Evolutionary conservation across 2,329 filamentous ascomycete species (phyloP).

Genomic region (Drechslerella coelobrocha): DNA sequence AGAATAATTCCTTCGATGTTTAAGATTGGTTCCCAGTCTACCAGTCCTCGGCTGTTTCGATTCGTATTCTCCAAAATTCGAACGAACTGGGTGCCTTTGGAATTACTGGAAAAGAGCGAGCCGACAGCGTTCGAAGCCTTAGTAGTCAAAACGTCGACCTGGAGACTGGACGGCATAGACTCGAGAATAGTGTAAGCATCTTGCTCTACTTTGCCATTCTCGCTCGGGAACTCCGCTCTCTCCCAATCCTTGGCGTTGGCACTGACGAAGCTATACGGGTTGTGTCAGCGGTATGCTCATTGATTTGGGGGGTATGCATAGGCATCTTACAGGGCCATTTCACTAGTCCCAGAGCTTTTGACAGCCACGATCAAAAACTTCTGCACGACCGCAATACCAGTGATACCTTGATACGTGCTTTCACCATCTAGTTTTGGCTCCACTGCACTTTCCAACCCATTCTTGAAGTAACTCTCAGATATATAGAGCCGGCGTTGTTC

Average conservation of each 20-base stretch:
- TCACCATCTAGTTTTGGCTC: conserved; percentile 79
- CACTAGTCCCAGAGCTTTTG: conserved; percentile 78
- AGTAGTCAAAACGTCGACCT: conserved; percentile 86
- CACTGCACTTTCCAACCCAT: conserved; percentile 61
- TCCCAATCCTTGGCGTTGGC: conserved; percentile 87
- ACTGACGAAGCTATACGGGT: conserved; percentile 64
- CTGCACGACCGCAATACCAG: conserved; percentile 83
- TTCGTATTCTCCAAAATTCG: conserved; percentile 93
- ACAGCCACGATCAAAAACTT: conserved; percentile 85
- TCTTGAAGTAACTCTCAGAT: conserved; percentile 81
- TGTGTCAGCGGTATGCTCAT: conserved; percentile 26
- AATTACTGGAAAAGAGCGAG: conserved; percentile 92
- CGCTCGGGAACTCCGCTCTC: conserved; percentile 82
- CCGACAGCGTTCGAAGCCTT: conserved; percentile 75
- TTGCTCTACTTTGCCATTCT: conserved; percentile 80
- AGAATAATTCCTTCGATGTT: conserved; percentile 91
- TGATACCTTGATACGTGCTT: conserved; percentile 77
- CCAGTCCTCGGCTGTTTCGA: conserved; percentile 74
- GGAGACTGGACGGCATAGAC: conserved; percentile 96
- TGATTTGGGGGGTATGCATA: neutral
- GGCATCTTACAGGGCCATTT: conserved; percentile 81
- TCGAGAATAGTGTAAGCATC: conserved; percentile 90
- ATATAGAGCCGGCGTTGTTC: conserved; percentile 79
- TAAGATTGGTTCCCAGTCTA: conserved; percentile 94
- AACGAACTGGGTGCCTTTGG: conserved; percentile 94